phyloP scores from a whole-genome alignment of 2,329 filamentous ascomycete genomes.

The Aspergillus sclerotialis region DNA sequence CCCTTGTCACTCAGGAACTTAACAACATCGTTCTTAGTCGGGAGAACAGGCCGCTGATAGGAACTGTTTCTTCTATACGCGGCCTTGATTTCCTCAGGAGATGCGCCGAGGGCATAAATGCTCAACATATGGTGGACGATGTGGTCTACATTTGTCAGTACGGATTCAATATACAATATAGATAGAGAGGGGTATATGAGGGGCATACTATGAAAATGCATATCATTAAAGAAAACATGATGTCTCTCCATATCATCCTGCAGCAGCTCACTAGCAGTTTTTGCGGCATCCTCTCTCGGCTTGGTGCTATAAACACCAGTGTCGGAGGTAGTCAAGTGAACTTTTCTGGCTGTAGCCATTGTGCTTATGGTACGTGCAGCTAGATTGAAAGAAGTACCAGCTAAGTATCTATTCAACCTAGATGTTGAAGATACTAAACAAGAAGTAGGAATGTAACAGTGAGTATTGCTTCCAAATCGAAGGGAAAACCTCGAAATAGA shows the following conservation, averaged over 20 bases:
- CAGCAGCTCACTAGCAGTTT: conserved; percentile 59
- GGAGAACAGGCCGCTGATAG: conserved; percentile 57
- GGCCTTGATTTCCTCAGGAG: conserved; percentile 50
- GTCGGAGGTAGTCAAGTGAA: conserved; percentile 40
- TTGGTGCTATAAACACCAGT: conserved; percentile 41
- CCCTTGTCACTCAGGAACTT: conserved; percentile 51
- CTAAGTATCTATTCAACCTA: too few species aligned
- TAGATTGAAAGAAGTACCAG: neutral
- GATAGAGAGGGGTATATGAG: too few species aligned
- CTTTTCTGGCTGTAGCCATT: conserved; percentile 45
- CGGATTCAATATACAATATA: too few species aligned
- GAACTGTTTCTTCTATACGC: conserved; percentile 58
- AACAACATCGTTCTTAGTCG: conserved; percentile 45
- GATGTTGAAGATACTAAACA: too few species aligned
- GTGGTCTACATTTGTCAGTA: conserved; percentile 55
- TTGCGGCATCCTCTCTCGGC: conserved; percentile 53
- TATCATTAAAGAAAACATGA: conserved; percentile 73
- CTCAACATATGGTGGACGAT: conserved; percentile 71
- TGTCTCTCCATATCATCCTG: conserved; percentile 67
- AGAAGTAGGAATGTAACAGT: too few species aligned
- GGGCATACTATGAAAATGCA: conserved; percentile 60
- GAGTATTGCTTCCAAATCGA: too few species aligned
- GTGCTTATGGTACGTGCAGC: conserved; percentile 4
- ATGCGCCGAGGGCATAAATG: conserved; percentile 68
- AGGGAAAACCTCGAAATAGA: too few species aligned